Percentiles rank a stretch among this genome's conserved stretches.
Conservation (phyloP, 352 stramenopile genomes). For the Pythium aquatile region DNA sequence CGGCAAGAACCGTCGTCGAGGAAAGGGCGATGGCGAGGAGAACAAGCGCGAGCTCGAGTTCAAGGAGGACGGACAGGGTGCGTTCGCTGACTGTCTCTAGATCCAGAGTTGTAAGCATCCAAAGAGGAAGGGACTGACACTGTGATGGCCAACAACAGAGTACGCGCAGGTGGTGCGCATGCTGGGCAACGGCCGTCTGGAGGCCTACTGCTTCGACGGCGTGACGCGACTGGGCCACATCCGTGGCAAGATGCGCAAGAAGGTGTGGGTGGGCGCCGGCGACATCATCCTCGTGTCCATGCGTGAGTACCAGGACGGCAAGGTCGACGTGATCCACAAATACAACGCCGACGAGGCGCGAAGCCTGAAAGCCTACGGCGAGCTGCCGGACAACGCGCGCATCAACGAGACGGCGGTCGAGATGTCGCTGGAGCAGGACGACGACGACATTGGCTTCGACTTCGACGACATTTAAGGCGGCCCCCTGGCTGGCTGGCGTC, state of each 20-base stretch:
- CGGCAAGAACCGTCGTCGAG: conserved; percentile 97
- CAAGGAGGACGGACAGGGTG: conserved; percentile 98
- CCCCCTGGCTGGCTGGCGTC: neutral
- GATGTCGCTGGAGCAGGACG: conserved; percentile 81
- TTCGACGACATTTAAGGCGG: conserved; percentile 87
- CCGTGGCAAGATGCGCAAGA: conserved; percentile 99
- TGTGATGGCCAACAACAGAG: conserved; percentile 54
- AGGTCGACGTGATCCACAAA: conserved; percentile 99
- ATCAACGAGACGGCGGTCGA: conserved; percentile 90
- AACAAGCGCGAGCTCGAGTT: conserved; percentile 99
- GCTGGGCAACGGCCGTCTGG: conserved; percentile 97
- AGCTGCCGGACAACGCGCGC: conserved; percentile 96
- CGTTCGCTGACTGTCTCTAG: conserved; percentile 20
- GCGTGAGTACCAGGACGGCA: conserved; percentile 99
- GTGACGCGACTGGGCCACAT: conserved; percentile 98
- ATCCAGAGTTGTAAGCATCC: neutral
- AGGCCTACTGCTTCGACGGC: conserved; percentile 99
- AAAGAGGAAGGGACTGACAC: neutral
- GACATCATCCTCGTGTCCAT: conserved; percentile 99
- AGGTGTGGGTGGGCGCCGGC: conserved; percentile 98
- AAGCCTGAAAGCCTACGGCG: conserved; percentile 99
- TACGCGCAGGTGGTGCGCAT: conserved; percentile 99
- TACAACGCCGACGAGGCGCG: conserved; percentile 97
- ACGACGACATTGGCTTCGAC: conserved; percentile 90
- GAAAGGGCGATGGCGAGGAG: conserved; percentile 99